These are phyloP conservation scores for Xerocomellus intermedius DNA, from an alignment of 768 basidiomycete species.

Conservation along the genomic window DNA sequence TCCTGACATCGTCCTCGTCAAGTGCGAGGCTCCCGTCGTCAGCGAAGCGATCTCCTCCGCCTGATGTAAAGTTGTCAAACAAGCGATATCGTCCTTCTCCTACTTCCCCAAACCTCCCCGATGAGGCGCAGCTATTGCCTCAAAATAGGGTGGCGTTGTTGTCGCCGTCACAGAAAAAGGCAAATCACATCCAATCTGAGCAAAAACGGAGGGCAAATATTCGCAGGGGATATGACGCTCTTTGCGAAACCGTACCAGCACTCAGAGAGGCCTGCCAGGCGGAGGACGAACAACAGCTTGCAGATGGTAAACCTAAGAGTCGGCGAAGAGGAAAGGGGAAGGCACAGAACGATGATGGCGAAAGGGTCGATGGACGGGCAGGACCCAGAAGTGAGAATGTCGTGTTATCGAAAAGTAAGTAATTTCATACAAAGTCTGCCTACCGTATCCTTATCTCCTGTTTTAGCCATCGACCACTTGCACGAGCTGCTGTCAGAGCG, in stretches of 20 bases:
- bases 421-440: not conserved
- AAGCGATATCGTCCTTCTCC: slow-evolving; percentile 34
- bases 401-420: slow-evolving; percentile 82
- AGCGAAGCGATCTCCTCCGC: slow-evolving; percentile 28
- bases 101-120: slow-evolving; percentile 6
- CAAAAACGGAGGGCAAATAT: slow-evolving; percentile 94
- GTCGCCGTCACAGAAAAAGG: slow-evolving; percentile 84
- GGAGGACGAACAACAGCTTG: slow-evolving; percentile 57
- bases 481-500: slow-evolving; percentile 63
- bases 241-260: slow-evolving; percentile 81
- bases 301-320: slow-evolving; percentile 36
- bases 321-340: slow-evolving; percentile 38
- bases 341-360: slow-evolving; percentile 48
- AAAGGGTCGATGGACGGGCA: slow-evolving; percentile 77
- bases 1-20: slow-evolving; percentile 16
- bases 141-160: slow-evolving; percentile 43
- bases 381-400: slow-evolving; percentile 91
- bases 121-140: slow-evolving; percentile 13
- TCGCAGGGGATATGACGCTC: slow-evolving; percentile 80
- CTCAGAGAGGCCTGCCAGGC: slow-evolving; percentile 75
- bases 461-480: slow-evolving; percentile 82
- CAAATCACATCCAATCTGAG: slow-evolving; percentile 91
- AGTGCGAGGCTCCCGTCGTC: slow-evolving; percentile 12
- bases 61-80: slow-evolving; percentile 24
- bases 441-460: not conserved